Evolutionary conservation across 371 early-diverging fungal species (phyloP).

Genomic region (Entomophthora muscae): DNA sequence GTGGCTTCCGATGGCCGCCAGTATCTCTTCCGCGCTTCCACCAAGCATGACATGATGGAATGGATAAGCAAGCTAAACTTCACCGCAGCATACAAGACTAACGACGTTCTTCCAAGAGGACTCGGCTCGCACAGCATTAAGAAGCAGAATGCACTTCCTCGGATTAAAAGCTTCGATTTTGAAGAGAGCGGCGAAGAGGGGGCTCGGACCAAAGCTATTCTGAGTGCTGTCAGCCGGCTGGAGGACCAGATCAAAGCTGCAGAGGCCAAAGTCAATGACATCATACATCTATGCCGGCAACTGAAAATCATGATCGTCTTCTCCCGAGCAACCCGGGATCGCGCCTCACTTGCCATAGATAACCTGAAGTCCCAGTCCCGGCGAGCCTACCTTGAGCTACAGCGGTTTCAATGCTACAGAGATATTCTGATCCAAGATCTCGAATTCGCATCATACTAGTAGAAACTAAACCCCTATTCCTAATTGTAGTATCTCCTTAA

Average conservation of each 20-base stretch:
- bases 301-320: slow-evolving; percentile 43
- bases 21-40: slow-evolving; percentile 41
- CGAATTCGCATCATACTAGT: too few relatives aligned
- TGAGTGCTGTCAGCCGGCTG: slow-evolving; percentile 8
- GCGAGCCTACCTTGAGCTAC: slow-evolving; percentile 31
- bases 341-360: slow-evolving; percentile 32
- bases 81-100: slow-evolving; percentile 51
- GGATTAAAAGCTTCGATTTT: slow-evolving; percentile 9
- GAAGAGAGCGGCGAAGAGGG: background rate
- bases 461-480: too few relatives aligned
- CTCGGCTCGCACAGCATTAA: background rate
- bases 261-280: slow-evolving; percentile 20
- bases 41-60: slow-evolving; percentile 48
- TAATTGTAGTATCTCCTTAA: too few relatives aligned
- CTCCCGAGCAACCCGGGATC: slow-evolving; percentile 36
- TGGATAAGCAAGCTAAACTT: slow-evolving; percentile 71
- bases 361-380: slow-evolving; percentile 29
- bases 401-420: slow-evolving; percentile 44
- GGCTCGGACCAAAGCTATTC: background rate
- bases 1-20: slow-evolving; percentile 48
- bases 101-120: slow-evolving; percentile 27
- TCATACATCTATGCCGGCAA: slow-evolving; percentile 37
- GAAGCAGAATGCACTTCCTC: background rate
- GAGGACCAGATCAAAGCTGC: slow-evolving; percentile 9
- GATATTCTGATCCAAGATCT: slow-evolving; percentile 31